Conservation (phyloP, 192 early-diverging fungal genomes). For the Rhizoclosmatium sp. region DNA sequence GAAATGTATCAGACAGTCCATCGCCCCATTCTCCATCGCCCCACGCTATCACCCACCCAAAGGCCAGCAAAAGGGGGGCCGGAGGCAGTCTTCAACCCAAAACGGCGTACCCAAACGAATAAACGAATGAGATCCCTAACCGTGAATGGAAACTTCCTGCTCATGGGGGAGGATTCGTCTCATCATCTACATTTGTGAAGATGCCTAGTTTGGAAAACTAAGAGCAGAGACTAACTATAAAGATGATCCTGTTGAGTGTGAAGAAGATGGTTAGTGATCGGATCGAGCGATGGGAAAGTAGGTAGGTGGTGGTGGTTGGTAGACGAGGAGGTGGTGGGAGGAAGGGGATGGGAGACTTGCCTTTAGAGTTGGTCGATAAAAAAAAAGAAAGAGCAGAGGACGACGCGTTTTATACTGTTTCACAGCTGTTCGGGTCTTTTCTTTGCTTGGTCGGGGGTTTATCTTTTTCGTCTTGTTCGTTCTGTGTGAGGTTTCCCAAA, state of each 20-base stretch:
- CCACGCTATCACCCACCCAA: slow-evolving; percentile 19
- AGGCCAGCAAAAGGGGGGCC: slow-evolving; percentile 28
- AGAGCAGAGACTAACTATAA: slow-evolving; percentile 37
- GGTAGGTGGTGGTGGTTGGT: background rate
- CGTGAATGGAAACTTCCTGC: slow-evolving; percentile 27
- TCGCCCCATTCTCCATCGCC: slow-evolving; percentile 40
- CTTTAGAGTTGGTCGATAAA: slow-evolving; percentile 40
- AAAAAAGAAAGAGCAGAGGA: slow-evolving; percentile 14
- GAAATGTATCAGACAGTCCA: slow-evolving; percentile 36
- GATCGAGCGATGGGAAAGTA: background rate
- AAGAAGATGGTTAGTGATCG: background rate
- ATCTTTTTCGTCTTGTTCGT: too few species aligned
- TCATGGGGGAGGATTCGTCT: slow-evolving; percentile 40
- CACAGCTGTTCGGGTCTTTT: background rate
- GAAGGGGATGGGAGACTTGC: background rate
- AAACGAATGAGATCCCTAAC: background rate
- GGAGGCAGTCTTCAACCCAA: slow-evolving; percentile 39
- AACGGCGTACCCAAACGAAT: background rate
- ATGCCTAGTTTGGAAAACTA: slow-evolving; percentile 39
- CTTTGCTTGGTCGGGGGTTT: too few species aligned
- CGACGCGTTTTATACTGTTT: slow-evolving; percentile 2
- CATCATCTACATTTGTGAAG: slow-evolving; percentile 40
- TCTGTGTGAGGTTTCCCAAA: too few species aligned
- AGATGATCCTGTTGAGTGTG: slow-evolving; percentile 33
- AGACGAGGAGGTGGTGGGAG: background rate